Base-by-base conservation (phyloP, 305 asterid species). In the Coffea humblotiana region DNA sequence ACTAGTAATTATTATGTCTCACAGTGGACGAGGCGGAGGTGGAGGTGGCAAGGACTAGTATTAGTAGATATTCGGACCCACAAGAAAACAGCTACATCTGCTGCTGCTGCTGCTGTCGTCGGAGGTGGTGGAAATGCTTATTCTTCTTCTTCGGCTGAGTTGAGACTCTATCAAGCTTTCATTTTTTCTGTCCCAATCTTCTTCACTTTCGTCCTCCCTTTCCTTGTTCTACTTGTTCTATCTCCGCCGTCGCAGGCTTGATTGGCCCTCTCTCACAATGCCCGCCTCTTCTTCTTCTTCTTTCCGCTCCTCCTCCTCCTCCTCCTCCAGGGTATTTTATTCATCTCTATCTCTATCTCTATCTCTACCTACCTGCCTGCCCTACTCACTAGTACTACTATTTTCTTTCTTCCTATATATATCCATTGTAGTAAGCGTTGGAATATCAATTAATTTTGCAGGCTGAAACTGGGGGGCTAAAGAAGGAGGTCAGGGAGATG, bases 401-500 rank as follows among this genome's bases (percentile, higher is more conserved):
- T 40, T 40, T 40, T 40, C 43, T 40, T 40, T 40, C 6, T 40
- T 40, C 43, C 6, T 40, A 32, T 32, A 37, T 2, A 37, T 2
- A 37, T 2, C 2, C 43, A 37, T 40, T 40, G 43, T 40, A 40
- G 5, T 5, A 5, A 40, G 43, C 43, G 6, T 40, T 40, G 43
- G 6, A 15, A 61, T 21, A 8, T 60, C 64, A 82, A 71, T 19
- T n/a, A 9, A 14, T 1, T 72, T 82, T 18, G 43, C 81, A 92
- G 96, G 88, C 90, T 89, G 96, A 91, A 82, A 49, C 90, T 11
- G 52, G 52, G 88, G 98, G 98, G 58, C 54, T 93, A 85, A 91
- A 88, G 88, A 92, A 92, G 88, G 98, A 92, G 86, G 84, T 93
- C 79, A 86, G 98, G 81, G 96, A 92, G 90, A 90, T 93, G 97